phyloP scores from a whole-genome alignment of 1,284 basidiomycete genomes.

The Gastroboletus turbinatus region DNA sequence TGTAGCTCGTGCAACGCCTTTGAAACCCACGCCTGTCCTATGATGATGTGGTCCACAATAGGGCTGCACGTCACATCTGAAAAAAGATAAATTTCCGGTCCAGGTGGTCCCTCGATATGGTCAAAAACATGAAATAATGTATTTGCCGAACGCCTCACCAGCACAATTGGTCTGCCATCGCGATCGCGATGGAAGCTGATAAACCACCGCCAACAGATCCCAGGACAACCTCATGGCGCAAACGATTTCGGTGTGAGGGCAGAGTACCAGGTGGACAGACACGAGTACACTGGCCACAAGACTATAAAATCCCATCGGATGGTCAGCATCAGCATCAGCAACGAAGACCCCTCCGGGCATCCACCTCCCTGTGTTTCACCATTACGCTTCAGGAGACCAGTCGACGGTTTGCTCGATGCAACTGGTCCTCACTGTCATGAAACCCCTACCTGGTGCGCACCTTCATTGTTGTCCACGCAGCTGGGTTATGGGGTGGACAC shows the following conservation, averaged over 20 bases:
- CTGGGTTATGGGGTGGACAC: slow-evolving; percentile 22
- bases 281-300: slow-evolving; percentile 17
- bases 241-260: slow-evolving; percentile 84
- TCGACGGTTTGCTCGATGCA: background rate
- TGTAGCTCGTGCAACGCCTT: slow-evolving; percentile 9
- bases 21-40: slow-evolving; percentile 5
- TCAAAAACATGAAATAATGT: slow-evolving; percentile 25
- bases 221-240: slow-evolving; percentile 60
- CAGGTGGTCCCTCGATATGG: slow-evolving; percentile 31
- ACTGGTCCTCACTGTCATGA: background rate
- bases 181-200: slow-evolving; percentile 29
- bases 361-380: slow-evolving; percentile 7
- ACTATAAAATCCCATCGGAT: slow-evolving; percentile 27
- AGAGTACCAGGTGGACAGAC: slow-evolving; percentile 11
- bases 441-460: slow-evolving; percentile 18
- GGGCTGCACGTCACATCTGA: slow-evolving; percentile 22
- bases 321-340: slow-evolving; percentile 18
- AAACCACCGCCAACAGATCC: slow-evolving; percentile 19
- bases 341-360: slow-evolving; percentile 2
- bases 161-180: slow-evolving; percentile 24
- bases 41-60: slow-evolving; percentile 14
- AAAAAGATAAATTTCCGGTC: slow-evolving; percentile 20
- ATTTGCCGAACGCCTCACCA: slow-evolving; percentile 29
- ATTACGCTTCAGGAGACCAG: background rate
- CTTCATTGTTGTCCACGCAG: slow-evolving; percentile 3